These are phyloP conservation scores for Hypericum perforatum DNA, from an alignment of 345 rosid species.

Conservation along the genomic window DNA sequence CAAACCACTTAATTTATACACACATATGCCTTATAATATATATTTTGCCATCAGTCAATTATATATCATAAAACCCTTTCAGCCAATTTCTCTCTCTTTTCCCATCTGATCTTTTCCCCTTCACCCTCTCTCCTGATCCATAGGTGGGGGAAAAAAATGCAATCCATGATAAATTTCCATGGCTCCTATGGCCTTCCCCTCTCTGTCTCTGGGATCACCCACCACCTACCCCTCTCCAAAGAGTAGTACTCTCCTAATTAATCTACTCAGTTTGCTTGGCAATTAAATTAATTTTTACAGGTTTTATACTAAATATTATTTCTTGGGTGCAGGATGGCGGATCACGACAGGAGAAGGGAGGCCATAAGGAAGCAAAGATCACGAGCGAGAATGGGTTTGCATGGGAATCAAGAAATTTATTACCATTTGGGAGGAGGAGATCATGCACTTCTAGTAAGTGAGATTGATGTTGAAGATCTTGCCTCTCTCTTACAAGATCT, in stretches of 20 bases:
- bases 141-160: slow-evolving; percentile 17
- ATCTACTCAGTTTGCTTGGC: too few relatives aligned
- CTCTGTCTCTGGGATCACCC: slow-evolving; percentile 33
- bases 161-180: slow-evolving; percentile 33
- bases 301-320: neutral
- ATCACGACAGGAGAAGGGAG: slow-evolving; percentile 48
- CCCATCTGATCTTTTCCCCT: too few relatives aligned
- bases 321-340: slow-evolving; percentile 32
- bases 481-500: slow-evolving; percentile 29
- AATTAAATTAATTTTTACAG: neutral
- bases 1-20: too few relatives aligned
- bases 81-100: too few relatives aligned
- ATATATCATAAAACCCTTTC: too few relatives aligned
- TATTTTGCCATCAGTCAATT: too few relatives aligned
- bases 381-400: slow-evolving; percentile 9
- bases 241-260: slow-evolving; percentile 19
- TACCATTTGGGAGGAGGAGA: slow-evolving; percentile 9
- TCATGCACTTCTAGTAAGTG: slow-evolving; percentile 13
- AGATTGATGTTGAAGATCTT: slow-evolving; percentile 23
- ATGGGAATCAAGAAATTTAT: slow-evolving; percentile 21
- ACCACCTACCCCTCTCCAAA: slow-evolving; percentile 25
- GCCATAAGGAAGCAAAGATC: slow-evolving; percentile 30
- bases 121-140: too few relatives aligned
- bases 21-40: too few relatives aligned
- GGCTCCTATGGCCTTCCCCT: slow-evolving; percentile 48